These are phyloP conservation scores for Rhodotorula graminis DNA, from an alignment of 768 basidiomycete genomes.

Conservation along the genomic window DNA sequence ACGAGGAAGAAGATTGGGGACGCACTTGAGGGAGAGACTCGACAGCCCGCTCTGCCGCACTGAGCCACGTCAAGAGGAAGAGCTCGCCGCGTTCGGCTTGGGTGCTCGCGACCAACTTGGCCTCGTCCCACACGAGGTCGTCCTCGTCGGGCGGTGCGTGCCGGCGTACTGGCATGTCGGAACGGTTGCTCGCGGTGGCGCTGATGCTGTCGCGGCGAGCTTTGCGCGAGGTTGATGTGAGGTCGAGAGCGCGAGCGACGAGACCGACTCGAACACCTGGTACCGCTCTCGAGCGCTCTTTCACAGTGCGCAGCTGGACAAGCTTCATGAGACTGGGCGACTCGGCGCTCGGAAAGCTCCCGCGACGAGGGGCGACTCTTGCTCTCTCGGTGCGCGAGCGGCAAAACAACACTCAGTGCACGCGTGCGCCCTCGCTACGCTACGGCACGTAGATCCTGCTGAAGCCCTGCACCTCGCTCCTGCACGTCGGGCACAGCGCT, in stretches of 20 bases:
- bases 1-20: constrained; percentile 7
- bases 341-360: no score
- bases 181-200: no score
- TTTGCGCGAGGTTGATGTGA: no score
- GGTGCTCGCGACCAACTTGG: constrained; percentile 21
- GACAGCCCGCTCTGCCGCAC: constrained; percentile 60
- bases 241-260: no score
- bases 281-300: no score
- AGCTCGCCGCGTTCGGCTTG: constrained; percentile 72
- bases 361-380: no score
- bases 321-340: no score
- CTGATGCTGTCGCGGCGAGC: no score
- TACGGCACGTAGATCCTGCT: not conserved
- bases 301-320: no score
- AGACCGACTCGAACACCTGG: no score
- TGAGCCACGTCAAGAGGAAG: constrained; percentile 79
- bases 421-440: not conserved
- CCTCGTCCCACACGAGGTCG: constrained; percentile 14
- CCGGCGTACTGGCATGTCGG: not conserved
- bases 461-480: not conserved
- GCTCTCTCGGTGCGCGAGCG: no score
- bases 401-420: not conserved
- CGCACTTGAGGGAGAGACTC: constrained; percentile 56
- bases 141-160: not conserved
- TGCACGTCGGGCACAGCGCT: constrained; percentile 6